phyloP scores from a whole-genome alignment of 768 basidiomycete genomes.

The Sarcodon aspratus region DNA sequence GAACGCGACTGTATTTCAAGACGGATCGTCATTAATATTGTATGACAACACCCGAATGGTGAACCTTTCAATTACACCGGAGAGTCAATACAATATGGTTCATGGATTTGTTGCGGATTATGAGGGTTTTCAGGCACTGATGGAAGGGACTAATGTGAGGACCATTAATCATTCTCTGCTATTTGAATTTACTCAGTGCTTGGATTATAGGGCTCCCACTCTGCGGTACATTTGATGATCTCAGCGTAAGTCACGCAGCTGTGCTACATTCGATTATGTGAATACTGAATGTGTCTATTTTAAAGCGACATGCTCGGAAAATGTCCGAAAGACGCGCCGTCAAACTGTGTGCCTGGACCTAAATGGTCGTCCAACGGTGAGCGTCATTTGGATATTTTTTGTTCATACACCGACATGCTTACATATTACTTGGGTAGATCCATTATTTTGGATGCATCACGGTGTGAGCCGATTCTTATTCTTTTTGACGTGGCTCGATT shows the following conservation, averaged over 20 bases:
- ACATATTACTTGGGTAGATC: slow-evolving; percentile 11
- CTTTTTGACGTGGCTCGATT: not conserved
- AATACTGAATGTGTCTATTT: no score
- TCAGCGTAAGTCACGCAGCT: slow-evolving; percentile 12
- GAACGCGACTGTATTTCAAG: slow-evolving; percentile 2
- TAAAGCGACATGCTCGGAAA: slow-evolving; percentile 14
- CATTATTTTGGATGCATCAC: slow-evolving; percentile 25
- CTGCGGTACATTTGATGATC: slow-evolving; percentile 19
- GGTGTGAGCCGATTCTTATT: slow-evolving; percentile 11
- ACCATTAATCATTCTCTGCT: not conserved
- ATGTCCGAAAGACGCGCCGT: slow-evolving; percentile 11
- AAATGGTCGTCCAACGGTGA: not conserved
- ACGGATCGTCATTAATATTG: slow-evolving; percentile 7
- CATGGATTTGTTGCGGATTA: slow-evolving; percentile 19
- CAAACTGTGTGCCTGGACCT: not conserved
- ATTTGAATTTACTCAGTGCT: not conserved
- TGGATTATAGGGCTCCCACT: slow-evolving; percentile 19
- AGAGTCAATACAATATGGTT: slow-evolving; percentile 14
- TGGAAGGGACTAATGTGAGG: slow-evolving; percentile 18
- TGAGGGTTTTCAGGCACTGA: slow-evolving; percentile 17
- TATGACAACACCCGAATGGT: slow-evolving; percentile 2
- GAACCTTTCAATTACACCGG: slow-evolving; percentile 16
- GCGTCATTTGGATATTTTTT: not conserved
- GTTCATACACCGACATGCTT: not conserved
- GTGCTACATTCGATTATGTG: not conserved